Conservation (phyloP, 2,329 filamentous ascomycete genomes). For the Periglandula ipomoeae region DNA sequence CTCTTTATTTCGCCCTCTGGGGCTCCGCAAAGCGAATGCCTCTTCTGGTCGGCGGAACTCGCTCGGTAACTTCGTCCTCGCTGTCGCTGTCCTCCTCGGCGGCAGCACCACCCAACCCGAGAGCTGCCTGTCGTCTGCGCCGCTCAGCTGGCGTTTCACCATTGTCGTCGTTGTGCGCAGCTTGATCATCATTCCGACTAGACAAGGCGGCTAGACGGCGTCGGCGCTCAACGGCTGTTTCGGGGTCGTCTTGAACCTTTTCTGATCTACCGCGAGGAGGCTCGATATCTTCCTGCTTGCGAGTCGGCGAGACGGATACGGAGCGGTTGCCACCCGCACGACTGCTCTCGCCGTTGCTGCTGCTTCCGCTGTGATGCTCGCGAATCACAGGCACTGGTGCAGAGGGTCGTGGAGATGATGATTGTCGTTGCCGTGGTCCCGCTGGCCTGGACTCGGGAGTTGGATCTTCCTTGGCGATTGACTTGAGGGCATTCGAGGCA, state of each 20-base stretch:
- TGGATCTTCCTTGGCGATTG: constrained; percentile 34
- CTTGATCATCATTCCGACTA: constrained; percentile 26
- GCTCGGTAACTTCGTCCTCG: constrained; percentile 45
- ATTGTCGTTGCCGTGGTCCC: not conserved
- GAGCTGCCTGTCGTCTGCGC: constrained; percentile 61
- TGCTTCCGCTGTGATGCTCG: constrained; percentile 11
- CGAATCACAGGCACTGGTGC: constrained; percentile 12
- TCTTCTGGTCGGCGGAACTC: constrained; percentile 41
- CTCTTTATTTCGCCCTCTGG: constrained; percentile 10
- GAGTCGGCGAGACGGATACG: constrained; percentile 13
- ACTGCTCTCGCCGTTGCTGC: constrained; percentile 11
- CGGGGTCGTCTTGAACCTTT: constrained; percentile 24
- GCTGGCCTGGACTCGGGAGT: constrained; percentile 8
- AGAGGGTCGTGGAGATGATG: not conserved
- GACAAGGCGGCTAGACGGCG: constrained; percentile 49
- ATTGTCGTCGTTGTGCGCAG: constrained; percentile 18
- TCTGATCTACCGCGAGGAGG: constrained; percentile 2
- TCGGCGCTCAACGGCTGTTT: constrained; percentile 62
- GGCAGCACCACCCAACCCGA: constrained; percentile 45
- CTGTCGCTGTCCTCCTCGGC: constrained; percentile 42
- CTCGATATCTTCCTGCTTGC: constrained; percentile 6
- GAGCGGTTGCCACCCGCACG: constrained; percentile 11
- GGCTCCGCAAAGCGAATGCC: constrained; percentile 54
- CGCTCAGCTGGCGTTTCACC: constrained; percentile 68
- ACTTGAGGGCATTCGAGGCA: constrained; percentile 39